Evolutionary conservation across 352 stramenopile species (phyloP), one percentile per base, ranked within the genome.

Genomic region (Pythium insidiosum): DNA sequence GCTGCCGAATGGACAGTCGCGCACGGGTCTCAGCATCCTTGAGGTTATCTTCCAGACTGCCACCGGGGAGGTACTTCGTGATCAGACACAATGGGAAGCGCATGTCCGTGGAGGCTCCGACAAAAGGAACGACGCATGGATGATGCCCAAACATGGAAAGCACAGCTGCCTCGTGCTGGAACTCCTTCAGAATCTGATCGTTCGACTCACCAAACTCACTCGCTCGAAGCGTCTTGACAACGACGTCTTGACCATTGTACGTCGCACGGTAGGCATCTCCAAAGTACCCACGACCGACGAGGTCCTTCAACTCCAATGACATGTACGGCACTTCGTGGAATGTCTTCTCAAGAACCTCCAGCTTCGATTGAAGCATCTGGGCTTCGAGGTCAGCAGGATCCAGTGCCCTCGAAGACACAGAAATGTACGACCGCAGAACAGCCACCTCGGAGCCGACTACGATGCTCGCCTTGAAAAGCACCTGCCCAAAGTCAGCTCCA

Each of bases 81-180:
- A 91, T 64, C 4, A 91, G 55, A 21, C 67, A 67, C 15, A 91
- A 49, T 20, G 78, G 72, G 43, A 72, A 82, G 12, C 61, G 65
- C 7, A 69, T 72, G 31, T 91, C 76, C 2, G 78, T 88, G 5
- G 66, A 86, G 16, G 78, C 78, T 5, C 78, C 78, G 5, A 88
- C 73, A 47, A 91, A 88, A n/a, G 75, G 76, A 6, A 91, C 76
- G 39, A 91, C 70, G 33, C 77, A 82, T 11, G 78, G 78, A 42
- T 91, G 78, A 50, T 91, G 71, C 0, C 78, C 78, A 66, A 91
- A 91, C 74, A 91, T 86, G 46, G 66, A 78, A 20, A 88, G 54
- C 44, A 88, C 71, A 0, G 78, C 75, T 3, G 78, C 78, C 53
- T 91, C 78, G 44, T 91, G 78, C 38, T 85, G 78, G 38, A 91